Evolutionary conservation across 257 asterid species (phyloP), one percentile per base, ranked within the genome.

Genomic region (Verbena officinalis): DNA sequence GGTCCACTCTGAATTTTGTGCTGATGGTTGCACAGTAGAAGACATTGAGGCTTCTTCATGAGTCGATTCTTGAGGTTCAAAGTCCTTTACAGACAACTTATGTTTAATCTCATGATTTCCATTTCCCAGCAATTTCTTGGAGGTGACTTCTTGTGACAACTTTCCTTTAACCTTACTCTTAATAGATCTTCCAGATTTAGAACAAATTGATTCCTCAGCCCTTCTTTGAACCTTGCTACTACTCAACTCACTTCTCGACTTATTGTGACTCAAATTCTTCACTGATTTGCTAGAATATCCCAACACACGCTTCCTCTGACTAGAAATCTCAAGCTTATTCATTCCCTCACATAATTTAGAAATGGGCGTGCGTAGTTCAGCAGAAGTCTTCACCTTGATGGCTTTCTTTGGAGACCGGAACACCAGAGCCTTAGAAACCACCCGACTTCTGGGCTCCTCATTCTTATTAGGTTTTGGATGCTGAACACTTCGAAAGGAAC

Each of bases 321-420:
- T 86, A 8, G 89, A 71, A 50, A 89, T 75, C 79, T 87, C 94
- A 39, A 90, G 89, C 84, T 68, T 90, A 66, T 80, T 80, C 89
- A 83, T 78, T 61, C 86, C 84, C 59, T 84, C 82, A 45, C 90
- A 82, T 52, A 90, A 67, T 59, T 82, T 90, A 3, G 86, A 73
- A 56, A 83, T 20, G 16, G 96, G 95, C 0, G 79, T 88, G 30
- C 72, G 74, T 66, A 80, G 59, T 38, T 93, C 91, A 22, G 63
- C 77, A 10, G 93, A 81, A 45, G 82, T 77, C 83, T 83, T 88
- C 5, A 78, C 72, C 72, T 70, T 78, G 43, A 77, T 50, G 17
- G 70, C 71, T 67, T 83, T 88, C 83, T 80, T 84, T 0, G 96
- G 97, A 62, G 96, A 84, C 50, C 69, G 77, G 74, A 90, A 88